phyloP scores from a whole-genome alignment of 768 basidiomycete genomes.

The Tulasnella sp. region DNA sequence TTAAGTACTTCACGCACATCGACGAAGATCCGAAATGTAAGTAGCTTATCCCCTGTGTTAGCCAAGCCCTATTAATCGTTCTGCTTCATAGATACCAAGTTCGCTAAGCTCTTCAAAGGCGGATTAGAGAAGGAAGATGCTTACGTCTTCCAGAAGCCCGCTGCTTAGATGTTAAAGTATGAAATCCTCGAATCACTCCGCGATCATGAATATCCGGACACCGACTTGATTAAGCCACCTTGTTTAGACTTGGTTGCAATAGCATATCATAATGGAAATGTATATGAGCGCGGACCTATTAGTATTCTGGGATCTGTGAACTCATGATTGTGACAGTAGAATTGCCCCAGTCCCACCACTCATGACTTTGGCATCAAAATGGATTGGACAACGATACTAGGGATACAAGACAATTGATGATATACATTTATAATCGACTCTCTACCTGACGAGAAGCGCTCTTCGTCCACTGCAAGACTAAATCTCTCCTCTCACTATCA shows the following conservation, averaged over 20 bases:
- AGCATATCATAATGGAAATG: not conserved
- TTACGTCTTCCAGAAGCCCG: constrained; percentile 4
- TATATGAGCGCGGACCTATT: not conserved
- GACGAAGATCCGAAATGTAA: constrained; percentile 63
- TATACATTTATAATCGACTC: not conserved
- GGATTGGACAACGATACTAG: not conserved
- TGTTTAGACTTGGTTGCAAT: not conserved
- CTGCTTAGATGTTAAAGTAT: not conserved
- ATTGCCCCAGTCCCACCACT: not conserved
- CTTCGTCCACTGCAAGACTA: not conserved
- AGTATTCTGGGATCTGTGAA: no score
- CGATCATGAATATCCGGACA: not conserved
- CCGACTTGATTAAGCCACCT: not conserved
- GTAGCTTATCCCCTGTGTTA: constrained; percentile 20
- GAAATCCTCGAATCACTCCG: not conserved
- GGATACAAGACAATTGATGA: not conserved
- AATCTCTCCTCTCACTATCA: not conserved
- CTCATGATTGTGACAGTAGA: no score
- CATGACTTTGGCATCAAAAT: not conserved
- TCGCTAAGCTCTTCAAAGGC: constrained; percentile 1
- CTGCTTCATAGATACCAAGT: not conserved
- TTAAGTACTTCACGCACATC: constrained; percentile 65
- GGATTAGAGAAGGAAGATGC: not conserved
- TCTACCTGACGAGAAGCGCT: not conserved
- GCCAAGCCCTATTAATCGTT: not conserved